Base-by-base conservation (phyloP, 2,329 filamentous ascomycete species). In the Aspergillus fumigatus region DNA sequence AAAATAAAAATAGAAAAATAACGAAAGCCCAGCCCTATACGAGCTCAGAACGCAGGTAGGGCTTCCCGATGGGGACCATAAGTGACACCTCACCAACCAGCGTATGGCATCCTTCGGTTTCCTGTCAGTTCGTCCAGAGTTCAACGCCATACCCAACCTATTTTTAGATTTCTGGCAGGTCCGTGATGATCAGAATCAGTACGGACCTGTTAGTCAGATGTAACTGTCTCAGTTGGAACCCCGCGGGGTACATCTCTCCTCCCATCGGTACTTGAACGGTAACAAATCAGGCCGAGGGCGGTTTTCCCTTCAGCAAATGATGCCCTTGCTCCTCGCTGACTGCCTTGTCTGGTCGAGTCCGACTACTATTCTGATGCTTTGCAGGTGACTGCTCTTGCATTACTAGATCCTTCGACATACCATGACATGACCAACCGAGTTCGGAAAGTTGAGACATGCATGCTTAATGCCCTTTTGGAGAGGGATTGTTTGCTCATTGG, bases 11-110 rank as follows among this genome's bases (percentile, higher is more conserved):
- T 17, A 4, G 17, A 35, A 5, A 35, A 35, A 5, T 1, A 29
- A 29, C 27, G 27, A 29, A 29, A 29, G 27, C 9, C 9, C 38
- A 29, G 29, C n/a, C 40, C 40, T 19, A 43, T 21, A 43, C 40
- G 40, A 43, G n/a, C 8, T 17, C 0, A 17, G 32, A 43, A 21
- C 17, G 19, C 19, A n/a, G 3, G 17, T 14, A 23, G 26, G 43
- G 43, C 43, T 23, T 47, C 25, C 50, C 43, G 27, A 25, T n/a
- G 54, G 29, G 40, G 27, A 6, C 51, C 14, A 7, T 17, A n/a
- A 25, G 32, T 65, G 61, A 65, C 55, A 65, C 64, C 56, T 32
- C 48, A 43, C 64, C 60, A 63, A 66, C 60, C 60, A 62, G 50
- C 58, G 11, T 25, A 6, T 23, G 21, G 26, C 26, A 23, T 14